Conservation (phyloP, 1,139 yeast genomes). For the Debaryomyces nepalensis region DNA sequence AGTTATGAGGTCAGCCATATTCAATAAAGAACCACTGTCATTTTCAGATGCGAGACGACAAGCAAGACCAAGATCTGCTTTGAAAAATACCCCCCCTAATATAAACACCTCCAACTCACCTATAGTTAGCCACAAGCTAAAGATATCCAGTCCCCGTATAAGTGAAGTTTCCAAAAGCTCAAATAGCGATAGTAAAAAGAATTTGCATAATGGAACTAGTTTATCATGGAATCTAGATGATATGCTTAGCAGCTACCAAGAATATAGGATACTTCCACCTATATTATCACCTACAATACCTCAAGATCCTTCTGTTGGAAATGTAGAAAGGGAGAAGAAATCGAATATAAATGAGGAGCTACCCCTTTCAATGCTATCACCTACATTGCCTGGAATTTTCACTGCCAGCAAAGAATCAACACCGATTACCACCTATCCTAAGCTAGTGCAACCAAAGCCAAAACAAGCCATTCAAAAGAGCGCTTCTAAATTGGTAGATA, state of each 20-base stretch:
- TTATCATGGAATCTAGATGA: constrained; percentile 50
- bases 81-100: constrained; percentile 12
- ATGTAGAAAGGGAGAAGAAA: constrained; percentile 1
- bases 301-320: constrained; percentile 17
- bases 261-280: constrained; percentile 43
- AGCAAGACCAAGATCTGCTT: constrained; percentile 15
- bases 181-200: neutral
- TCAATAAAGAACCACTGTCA: constrained; percentile 28
- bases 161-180: constrained; percentile 12
- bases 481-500: neutral
- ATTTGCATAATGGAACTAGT: neutral
- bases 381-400: constrained; percentile 41
- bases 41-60: constrained; percentile 9
- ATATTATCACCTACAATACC: constrained; percentile 50
- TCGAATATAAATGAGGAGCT: constrained; percentile 7
- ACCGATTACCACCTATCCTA: neutral
- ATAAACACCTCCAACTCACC: constrained; percentile 16
- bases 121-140: constrained; percentile 18
- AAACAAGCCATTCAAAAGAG: constrained; percentile 4
- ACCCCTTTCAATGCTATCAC: constrained; percentile 41
- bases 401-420: constrained; percentile 1
- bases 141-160: constrained; percentile 24
- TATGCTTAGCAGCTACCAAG: constrained; percentile 40
- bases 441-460: constrained; percentile 18
- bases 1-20: constrained; percentile 44